Conservation (phyloP, 2,329 filamentous ascomycete genomes). For the Aspergillus latus region DNA sequence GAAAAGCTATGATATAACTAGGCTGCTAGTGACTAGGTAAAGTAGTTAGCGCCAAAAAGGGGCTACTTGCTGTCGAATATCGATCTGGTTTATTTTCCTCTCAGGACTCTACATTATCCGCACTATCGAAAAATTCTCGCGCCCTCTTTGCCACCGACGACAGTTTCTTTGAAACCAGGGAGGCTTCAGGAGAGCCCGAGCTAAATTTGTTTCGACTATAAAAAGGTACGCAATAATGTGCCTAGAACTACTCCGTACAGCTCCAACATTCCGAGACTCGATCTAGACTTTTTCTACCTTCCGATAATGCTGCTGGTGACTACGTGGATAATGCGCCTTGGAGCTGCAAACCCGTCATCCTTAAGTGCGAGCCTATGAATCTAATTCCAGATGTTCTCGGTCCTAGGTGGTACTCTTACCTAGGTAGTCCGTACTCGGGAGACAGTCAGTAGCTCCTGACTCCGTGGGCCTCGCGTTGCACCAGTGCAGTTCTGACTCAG, state of each 20-base stretch:
- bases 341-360: neutral
- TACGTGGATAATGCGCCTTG: neutral
- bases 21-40: neutral
- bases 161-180: neutral
- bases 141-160: constrained; percentile 1
- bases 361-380: neutral
- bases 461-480: neutral
- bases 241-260: neutral
- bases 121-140: constrained; percentile 5
- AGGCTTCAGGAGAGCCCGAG: neutral
- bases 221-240: constrained; percentile 6
- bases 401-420: neutral
- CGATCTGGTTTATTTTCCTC: neutral
- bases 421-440: neutral
- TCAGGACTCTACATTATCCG: neutral
- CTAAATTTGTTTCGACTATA: constrained; percentile 12
- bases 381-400: no score
- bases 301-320: neutral
- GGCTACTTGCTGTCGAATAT: neutral
- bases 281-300: neutral
- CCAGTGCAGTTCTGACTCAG: no score
- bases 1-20: neutral
- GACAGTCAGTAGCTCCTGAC: neutral
- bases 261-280: constrained; percentile 2
- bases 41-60: neutral